Percentiles rank a stretch among this genome's conserved stretches.
These are phyloP conservation scores for Taiwanofungus camphoratus DNA, from an alignment of 1,284 basidiomycete genomes.

Conservation along the genomic window DNA sequence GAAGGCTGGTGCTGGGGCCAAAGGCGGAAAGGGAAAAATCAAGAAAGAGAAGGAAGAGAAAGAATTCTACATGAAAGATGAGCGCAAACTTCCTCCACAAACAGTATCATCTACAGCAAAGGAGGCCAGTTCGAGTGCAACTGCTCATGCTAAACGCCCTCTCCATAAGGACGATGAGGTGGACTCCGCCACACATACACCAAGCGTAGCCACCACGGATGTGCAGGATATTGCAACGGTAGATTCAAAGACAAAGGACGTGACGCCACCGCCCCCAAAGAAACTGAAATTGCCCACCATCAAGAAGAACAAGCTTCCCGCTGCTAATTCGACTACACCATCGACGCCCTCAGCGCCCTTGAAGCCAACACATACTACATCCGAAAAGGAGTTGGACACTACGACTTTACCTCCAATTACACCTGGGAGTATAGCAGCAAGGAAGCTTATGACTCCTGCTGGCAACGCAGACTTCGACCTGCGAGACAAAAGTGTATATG, in stretches of 20 bases:
- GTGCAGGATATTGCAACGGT: slow-evolving; percentile 6
- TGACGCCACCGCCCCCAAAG: slow-evolving; percentile 33
- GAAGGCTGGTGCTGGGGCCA: slow-evolving; percentile 15
- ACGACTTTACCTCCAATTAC: slow-evolving; percentile 7
- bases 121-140: slow-evolving; percentile 3
- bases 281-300: slow-evolving; percentile 67
- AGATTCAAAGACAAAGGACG: slow-evolving; percentile 8
- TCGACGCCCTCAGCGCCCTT: slow-evolving; percentile 25
- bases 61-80: slow-evolving; percentile 34
- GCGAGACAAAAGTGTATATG: slow-evolving; percentile 55
- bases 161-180: slow-evolving; percentile 1
- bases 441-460: slow-evolving; percentile 34
- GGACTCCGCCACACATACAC: background rate
- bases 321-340: slow-evolving; percentile 25
- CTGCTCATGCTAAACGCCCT: too few species aligned
- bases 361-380: slow-evolving; percentile 17
- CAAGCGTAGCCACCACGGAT: background rate
- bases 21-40: slow-evolving; percentile 13
- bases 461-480: slow-evolving; percentile 57
- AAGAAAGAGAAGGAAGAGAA: slow-evolving; percentile 25
- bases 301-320: slow-evolving; percentile 58
- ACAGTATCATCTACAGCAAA: slow-evolving; percentile 8
- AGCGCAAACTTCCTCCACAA: slow-evolving; percentile 31
- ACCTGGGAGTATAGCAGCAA: slow-evolving; percentile 14
- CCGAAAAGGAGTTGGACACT: slow-evolving; percentile 24